Percentiles rank a stretch among this genome's conserved stretches.
Conservation (phyloP, 1,284 basidiomycete species). For the Tetrapyrgos nigripes region DNA sequence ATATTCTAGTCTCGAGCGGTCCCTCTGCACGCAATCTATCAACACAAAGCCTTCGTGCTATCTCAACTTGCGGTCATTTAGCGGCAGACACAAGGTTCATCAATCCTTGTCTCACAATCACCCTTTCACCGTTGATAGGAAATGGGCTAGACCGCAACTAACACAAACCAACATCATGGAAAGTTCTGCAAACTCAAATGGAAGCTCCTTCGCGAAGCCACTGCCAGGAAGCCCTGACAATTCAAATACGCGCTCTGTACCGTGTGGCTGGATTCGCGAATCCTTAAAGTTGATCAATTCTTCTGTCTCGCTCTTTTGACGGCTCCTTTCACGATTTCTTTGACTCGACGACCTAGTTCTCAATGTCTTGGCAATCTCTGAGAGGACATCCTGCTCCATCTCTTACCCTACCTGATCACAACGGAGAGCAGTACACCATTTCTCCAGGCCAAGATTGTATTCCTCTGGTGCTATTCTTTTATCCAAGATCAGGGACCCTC, state of each 20-base stretch:
- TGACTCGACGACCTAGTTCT: background rate
- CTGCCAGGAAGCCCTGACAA: too few relatives aligned
- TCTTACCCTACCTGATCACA: conserved; percentile 53
- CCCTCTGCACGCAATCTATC: too few relatives aligned
- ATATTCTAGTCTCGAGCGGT: too few relatives aligned
- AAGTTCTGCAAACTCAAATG: too few relatives aligned
- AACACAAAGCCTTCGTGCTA: too few relatives aligned
- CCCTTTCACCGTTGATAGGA: too few relatives aligned
- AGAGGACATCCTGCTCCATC: conserved; percentile 53
- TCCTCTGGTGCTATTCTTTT: conserved; percentile 78
- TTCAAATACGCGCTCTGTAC: too few relatives aligned
- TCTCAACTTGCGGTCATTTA: too few relatives aligned
- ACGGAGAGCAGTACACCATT: conserved; percentile 56
- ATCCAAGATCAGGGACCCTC: conserved; percentile 70
- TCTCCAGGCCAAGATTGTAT: conserved; percentile 50
- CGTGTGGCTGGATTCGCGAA: background rate
- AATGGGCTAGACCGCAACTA: too few relatives aligned
- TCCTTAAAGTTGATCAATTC: background rate
- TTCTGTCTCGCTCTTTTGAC: background rate
- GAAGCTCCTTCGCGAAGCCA: background rate
- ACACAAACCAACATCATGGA: too few relatives aligned
- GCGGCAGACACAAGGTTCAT: too few relatives aligned
- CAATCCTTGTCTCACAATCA: too few relatives aligned
- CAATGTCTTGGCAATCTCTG: conserved; percentile 15
- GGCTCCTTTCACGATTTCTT: background rate